Conservation (phyloP, 176 grass and related monocot genomes). For the Lolium rigidum region DNA sequence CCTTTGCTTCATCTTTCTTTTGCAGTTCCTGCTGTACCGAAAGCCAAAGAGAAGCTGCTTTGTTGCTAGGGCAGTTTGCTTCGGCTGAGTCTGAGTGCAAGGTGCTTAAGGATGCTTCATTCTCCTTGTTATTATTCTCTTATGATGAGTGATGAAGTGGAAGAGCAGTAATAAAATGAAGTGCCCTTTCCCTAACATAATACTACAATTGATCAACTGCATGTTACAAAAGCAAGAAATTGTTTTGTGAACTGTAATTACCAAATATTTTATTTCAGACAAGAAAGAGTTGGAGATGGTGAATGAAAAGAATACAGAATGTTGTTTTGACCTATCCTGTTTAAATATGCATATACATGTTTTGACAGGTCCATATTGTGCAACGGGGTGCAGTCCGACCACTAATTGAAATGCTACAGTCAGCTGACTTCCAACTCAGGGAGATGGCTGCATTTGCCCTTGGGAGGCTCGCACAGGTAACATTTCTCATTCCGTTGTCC, state of each 20-base stretch:
- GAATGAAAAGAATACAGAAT: constrained; percentile 11
- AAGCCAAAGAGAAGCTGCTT: constrained; percentile 99
- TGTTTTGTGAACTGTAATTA: background rate
- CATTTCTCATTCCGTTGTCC: constrained; percentile 26
- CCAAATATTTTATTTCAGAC: constrained; percentile 8
- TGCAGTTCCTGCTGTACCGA: constrained; percentile 94
- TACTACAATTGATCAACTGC: background rate
- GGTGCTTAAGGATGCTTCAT: constrained; percentile 52
- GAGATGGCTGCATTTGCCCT: constrained; percentile 99
- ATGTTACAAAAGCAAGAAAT: constrained; percentile 23
- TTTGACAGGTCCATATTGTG: constrained; percentile 95
- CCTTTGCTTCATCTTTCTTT: constrained; percentile 37
- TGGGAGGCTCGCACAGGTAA: constrained; percentile 98
- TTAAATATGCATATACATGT: constrained; percentile 20
- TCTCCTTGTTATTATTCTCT: constrained; percentile 20
- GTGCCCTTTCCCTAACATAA: background rate
- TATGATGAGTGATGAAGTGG: constrained; percentile 2
- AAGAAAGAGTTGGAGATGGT: background rate
- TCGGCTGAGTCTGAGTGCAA: constrained; percentile 98
- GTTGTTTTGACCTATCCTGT: constrained; percentile 2
- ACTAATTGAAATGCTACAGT: constrained; percentile 98
- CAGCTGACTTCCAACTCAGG: constrained; percentile 86
- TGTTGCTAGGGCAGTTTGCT: constrained; percentile 97
- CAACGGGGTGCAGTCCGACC: constrained; percentile 92
- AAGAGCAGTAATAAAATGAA: constrained; percentile 28